phyloP scores from a whole-genome alignment of 495 filamentous ascomycete species.

The Neurospora sublineolata region DNA sequence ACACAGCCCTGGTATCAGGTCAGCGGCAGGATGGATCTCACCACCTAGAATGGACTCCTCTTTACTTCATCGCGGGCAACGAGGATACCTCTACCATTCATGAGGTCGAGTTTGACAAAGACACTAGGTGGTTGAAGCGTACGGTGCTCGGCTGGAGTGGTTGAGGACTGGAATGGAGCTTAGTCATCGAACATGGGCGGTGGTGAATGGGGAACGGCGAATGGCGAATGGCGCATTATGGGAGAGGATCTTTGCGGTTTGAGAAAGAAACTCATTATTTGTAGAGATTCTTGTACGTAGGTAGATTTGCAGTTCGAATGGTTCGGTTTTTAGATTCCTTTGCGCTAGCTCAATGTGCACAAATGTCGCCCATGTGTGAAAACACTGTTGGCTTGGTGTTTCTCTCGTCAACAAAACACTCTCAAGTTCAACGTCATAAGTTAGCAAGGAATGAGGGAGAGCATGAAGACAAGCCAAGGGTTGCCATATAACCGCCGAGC shows the following conservation, averaged over 20 bases:
- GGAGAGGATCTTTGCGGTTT: not conserved
- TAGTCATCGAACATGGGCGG: not conserved
- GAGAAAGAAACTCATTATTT: not conserved
- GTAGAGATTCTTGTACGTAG: not conserved
- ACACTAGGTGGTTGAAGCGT: not conserved
- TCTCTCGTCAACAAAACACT: not conserved
- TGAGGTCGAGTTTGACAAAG: not conserved
- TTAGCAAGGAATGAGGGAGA: not conserved
- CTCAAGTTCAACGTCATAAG: not conserved
- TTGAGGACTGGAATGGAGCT: not conserved
- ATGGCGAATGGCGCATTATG: not conserved
- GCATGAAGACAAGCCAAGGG: not conserved
- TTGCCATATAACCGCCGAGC: not conserved
- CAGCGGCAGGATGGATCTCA: not conserved
- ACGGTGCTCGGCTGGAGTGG: not conserved
- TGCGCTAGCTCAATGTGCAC: not conserved
- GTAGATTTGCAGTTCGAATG: not conserved
- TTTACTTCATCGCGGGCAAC: not conserved
- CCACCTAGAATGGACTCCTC: not conserved
- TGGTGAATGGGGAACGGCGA: not conserved
- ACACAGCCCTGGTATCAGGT: not conserved
- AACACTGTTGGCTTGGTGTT: not conserved
- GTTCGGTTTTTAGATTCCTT: not conserved
- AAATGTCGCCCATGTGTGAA: not conserved
- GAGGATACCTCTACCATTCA: not conserved